Percentiles rank a stretch among this genome's conserved stretches.
These are phyloP conservation scores for Phytophthora pinifolia DNA, from an alignment of 352 stramenopile genomes.

Conservation along the genomic window DNA sequence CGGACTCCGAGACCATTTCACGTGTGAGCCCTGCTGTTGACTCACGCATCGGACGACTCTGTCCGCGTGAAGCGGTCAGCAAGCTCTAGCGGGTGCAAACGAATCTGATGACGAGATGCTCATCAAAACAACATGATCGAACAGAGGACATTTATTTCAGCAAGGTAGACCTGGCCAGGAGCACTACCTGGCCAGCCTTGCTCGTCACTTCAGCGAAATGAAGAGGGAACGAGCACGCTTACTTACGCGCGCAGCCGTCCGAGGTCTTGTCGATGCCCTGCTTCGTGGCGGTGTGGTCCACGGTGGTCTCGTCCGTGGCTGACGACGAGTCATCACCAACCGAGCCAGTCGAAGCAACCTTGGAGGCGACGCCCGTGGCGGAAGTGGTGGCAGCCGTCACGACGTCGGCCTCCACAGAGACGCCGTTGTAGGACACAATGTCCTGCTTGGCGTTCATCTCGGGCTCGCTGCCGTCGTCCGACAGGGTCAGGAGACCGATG, in stretches of 20 bases:
- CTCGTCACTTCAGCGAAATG: not conserved
- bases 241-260: slow-evolving; percentile 15
- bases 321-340: slow-evolving; percentile 1
- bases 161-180: not conserved
- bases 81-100: not conserved
- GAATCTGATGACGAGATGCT: not conserved
- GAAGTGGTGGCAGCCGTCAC: slow-evolving; percentile 26
- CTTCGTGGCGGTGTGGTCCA: slow-evolving; percentile 6
- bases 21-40: too few relatives aligned
- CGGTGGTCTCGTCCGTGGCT: slow-evolving; percentile 4
- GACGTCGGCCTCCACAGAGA: slow-evolving; percentile 36
- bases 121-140: slow-evolving; percentile 2
- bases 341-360: slow-evolving; percentile 9
- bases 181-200: not conserved
- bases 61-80: not conserved
- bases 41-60: too few relatives aligned
- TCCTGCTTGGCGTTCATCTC: slow-evolving; percentile 42
- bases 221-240: slow-evolving; percentile 1
- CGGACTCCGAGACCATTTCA: too few relatives aligned
- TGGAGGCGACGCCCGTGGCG: slow-evolving; percentile 16
- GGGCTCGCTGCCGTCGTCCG: slow-evolving; percentile 35
- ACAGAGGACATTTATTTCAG: slow-evolving; percentile 14
- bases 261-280: slow-evolving; percentile 10
- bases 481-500: slow-evolving; percentile 46
- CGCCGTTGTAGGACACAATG: slow-evolving; percentile 45